Evolutionary conservation across 2,329 filamentous ascomycete genomes (phyloP).

Genomic region (Dothideomycetes sp.): DNA sequence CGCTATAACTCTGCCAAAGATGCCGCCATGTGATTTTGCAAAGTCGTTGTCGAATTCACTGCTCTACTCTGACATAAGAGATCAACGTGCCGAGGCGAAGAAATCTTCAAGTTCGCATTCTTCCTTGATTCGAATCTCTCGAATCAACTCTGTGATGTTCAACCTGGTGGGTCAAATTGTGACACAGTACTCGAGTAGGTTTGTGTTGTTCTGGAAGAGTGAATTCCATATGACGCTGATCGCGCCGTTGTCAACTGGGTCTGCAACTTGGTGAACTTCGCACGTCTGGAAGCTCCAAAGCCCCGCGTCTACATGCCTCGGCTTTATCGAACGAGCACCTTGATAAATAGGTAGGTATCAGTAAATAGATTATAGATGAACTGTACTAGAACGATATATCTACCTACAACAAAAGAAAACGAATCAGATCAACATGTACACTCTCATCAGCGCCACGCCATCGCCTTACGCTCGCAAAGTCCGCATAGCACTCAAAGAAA

Average conservation of each 20-base stretch:
- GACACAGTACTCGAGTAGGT: too few relatives aligned
- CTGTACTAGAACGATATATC: too few relatives aligned
- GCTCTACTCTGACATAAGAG: conserved; percentile 61
- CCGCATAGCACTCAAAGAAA: conserved; percentile 32
- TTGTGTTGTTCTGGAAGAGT: too few relatives aligned
- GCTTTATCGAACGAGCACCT: too few relatives aligned
- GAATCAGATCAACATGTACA: conserved; percentile 21
- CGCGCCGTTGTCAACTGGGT: too few relatives aligned
- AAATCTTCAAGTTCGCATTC: conserved; percentile 35
- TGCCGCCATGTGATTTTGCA: conserved; percentile 27
- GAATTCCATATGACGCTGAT: too few relatives aligned
- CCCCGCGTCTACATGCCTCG: too few relatives aligned
- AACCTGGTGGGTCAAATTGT: conserved; percentile 14
- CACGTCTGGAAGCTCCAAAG: too few relatives aligned
- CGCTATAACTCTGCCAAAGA: conserved; percentile 56
- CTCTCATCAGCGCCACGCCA: conserved; percentile 28
- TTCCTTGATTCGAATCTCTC: conserved; percentile 8
- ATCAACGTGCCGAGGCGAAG: conserved; percentile 49
- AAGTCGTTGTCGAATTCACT: conserved; percentile 43
- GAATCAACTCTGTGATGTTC: conserved; percentile 22
- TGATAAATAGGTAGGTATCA: too few relatives aligned
- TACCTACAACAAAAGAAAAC: too few relatives aligned
- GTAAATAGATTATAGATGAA: too few relatives aligned
- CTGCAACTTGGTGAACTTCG: too few relatives aligned
- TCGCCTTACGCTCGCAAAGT: conserved; percentile 35